phyloP scores from a whole-genome alignment of 2,329 filamentous ascomycete genomes.

The Sporothrix protearum region DNA sequence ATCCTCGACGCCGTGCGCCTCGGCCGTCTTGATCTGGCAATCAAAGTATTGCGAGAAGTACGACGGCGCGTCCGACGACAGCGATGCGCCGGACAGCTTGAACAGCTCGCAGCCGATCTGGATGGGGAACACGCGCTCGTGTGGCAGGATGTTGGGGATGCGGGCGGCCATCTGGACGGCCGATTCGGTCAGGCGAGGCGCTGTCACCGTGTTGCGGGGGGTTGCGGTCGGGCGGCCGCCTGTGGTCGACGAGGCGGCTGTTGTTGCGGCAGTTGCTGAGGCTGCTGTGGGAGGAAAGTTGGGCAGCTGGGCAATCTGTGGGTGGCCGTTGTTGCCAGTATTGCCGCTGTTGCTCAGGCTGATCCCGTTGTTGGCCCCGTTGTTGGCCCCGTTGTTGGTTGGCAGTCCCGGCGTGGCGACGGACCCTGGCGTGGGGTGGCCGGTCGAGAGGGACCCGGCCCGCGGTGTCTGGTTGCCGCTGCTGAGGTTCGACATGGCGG shows the following conservation, averaged over 20 bases:
- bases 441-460: constrained; percentile 1
- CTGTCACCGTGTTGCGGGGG: background rate
- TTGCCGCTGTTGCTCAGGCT: background rate
- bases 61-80: constrained; percentile 80
- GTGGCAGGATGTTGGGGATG: constrained; percentile 59
- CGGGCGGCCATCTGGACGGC: background rate
- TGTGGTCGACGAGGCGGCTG: background rate
- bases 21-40: constrained; percentile 68
- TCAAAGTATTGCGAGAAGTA: constrained; percentile 95
- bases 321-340: background rate
- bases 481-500: background rate
- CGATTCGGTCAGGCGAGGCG: background rate
- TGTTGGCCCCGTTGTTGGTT: background rate
- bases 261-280: background rate
- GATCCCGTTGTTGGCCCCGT: background rate
- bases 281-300: background rate
- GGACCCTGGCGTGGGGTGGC: constrained; percentile 18
- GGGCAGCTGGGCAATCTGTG: background rate
- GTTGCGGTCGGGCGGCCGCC: background rate
- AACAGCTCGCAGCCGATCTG: constrained; percentile 71
- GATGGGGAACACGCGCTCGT: constrained; percentile 70
- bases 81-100: constrained; percentile 67
- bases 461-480: constrained; percentile 20
- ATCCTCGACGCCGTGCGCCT: constrained; percentile 54
- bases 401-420: background rate